Evolutionary conservation across 202 grass and related monocot genomes (phyloP).

Genomic region (Cymbopogon flexuosus): DNA sequence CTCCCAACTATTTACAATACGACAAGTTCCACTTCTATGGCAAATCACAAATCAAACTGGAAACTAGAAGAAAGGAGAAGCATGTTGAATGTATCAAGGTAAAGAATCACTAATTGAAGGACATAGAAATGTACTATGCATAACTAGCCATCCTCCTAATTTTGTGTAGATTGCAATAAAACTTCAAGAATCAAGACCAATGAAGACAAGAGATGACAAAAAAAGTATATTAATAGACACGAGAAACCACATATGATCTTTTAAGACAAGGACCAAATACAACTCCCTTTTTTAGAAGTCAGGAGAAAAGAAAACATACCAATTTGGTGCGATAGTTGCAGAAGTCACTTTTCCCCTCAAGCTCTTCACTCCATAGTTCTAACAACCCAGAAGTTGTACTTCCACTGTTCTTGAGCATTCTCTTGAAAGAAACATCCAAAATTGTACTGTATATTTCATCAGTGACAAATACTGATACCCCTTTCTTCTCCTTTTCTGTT

Average conservation of each 20-base stretch:
- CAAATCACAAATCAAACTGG: constrained; percentile 3
- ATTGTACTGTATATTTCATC: constrained; percentile 78
- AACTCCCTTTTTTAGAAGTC: constrained; percentile 9
- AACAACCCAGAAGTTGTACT: constrained; percentile 44
- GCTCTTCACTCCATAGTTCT: constrained; percentile 92
- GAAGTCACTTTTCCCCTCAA: constrained; percentile 87
- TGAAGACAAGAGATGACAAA: neutral
- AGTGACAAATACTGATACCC: constrained; percentile 56
- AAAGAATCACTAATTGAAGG: constrained; percentile 3
- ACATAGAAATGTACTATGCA: constrained; percentile 4
- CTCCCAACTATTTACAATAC: neutral
- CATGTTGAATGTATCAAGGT: neutral
- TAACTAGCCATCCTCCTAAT: constrained; percentile 8
- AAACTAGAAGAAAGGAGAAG: constrained; percentile 15
- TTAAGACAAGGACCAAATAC: neutral
- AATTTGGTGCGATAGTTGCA: constrained; percentile 76
- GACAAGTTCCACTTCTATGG: constrained; percentile 8
- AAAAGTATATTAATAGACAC: neutral
- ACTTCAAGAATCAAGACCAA: constrained; percentile 3
- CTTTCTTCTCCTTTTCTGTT: constrained; percentile 82
- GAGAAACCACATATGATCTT: constrained; percentile 1
- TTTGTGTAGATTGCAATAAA: neutral
- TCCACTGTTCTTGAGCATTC: constrained; percentile 85
- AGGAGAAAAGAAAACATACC: constrained; percentile 52
- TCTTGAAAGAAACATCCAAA: constrained; percentile 84